Conservation (phyloP, 805 yeast genomes). For the Saccharomycopsis javanensis region DNA sequence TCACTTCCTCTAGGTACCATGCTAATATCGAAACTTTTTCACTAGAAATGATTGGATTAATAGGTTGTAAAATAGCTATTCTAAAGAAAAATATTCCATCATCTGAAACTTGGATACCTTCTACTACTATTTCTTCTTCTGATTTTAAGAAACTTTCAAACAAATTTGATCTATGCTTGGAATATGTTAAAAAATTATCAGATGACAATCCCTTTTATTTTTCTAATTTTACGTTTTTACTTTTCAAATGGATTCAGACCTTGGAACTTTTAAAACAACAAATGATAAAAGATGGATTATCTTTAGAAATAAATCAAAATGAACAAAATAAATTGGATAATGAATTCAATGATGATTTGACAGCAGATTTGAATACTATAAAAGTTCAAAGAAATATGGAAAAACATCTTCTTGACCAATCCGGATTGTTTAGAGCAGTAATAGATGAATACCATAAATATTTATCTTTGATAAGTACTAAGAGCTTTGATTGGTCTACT, state of each 20-base stretch:
- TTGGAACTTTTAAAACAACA: slow-evolving; percentile 7
- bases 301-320: background rate
- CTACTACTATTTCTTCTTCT: slow-evolving; percentile 7
- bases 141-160: slow-evolving; percentile 10
- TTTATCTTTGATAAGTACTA: slow-evolving; percentile 1
- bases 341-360: background rate
- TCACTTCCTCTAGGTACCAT: slow-evolving; percentile 30
- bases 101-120: slow-evolving; percentile 2
- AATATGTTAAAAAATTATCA: slow-evolving; percentile 17
- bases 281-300: background rate
- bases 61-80: slow-evolving; percentile 42
- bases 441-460: slow-evolving; percentile 2
- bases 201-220: slow-evolving; percentile 2
- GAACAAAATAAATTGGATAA: background rate
- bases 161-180: slow-evolving; percentile 13
- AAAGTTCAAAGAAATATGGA: slow-evolving; percentile 11
- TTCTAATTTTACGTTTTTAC: slow-evolving; percentile 13
- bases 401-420: background rate
- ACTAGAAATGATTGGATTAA: slow-evolving; percentile 51
- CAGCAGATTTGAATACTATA: slow-evolving; percentile 5
- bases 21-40: slow-evolving; percentile 39
- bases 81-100: slow-evolving; percentile 24
- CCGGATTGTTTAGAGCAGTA: slow-evolving; percentile 2
- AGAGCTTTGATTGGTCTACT: background rate
- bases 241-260: slow-evolving; percentile 21